Base-by-base conservation (phyloP, 164 flowering plant genomes). In the Piper betle region DNA sequence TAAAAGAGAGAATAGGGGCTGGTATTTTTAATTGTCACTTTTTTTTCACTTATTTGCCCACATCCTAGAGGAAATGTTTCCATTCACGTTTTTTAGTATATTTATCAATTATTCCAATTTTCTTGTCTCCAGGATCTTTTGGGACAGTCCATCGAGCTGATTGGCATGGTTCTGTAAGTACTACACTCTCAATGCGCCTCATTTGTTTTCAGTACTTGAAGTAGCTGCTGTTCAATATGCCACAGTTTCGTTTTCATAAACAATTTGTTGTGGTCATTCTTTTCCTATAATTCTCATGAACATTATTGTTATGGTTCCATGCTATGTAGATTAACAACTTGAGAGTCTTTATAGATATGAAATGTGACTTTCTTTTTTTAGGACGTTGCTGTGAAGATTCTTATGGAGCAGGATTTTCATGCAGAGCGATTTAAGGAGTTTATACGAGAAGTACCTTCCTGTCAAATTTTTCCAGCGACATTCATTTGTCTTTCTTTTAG, bases 381-480 rank as follows among this genome's bases (percentile, higher is more conserved):
- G 99, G 99, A 94, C 69, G 99, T 94, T 69, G 99, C 99, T 61
- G 97, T 94, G 73, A 94, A 94, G 73, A 88, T 94, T 80, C 95
- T 94, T 64, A 86, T 88, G 91, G 99, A 94, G 64, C 97, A 91
- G 78, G 99, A 94, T 55, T 80, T 85, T 59, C 87, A 79, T 75
- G 82, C 79, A 33, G 97, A 86, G 62, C 85, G 84, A 53, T 72
- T 79, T 62, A 84, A 85, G 57, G 99, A 94, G 69, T 94, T 94
- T 73, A 52, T 94, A 64, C 80, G 96, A 65, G 99, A 94, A 96
- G 99, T 88, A 62, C 56, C 67, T 58, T 55, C 19, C 19, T 54
- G 42, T 15, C 50, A 67, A 63, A 10, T 37, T 55, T 20, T 19
- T 46, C 50, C 15, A 10, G 11, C 3, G 0, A 2, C 7, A 46